phyloP scores from a whole-genome alignment of 306 rosid genomes.

The Acacia crassicarpa region DNA sequence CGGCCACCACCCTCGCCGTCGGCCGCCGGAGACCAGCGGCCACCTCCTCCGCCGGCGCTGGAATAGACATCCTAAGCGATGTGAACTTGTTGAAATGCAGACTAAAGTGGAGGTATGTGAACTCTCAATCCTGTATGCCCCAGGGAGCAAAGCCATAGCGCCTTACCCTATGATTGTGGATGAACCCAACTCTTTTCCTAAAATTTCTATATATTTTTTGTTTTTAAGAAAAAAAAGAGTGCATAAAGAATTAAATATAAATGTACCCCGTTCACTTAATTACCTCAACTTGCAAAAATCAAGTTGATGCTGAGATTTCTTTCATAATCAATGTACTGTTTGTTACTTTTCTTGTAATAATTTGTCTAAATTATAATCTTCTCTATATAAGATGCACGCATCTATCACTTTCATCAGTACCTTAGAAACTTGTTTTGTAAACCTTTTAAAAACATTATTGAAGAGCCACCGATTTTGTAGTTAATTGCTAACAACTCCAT shows the following conservation, averaged over 20 bases:
- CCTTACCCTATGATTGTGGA: no score
- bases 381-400: neutral
- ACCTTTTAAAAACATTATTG: neutral
- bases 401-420: neutral
- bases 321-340: neutral
- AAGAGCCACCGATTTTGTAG: neutral
- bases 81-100: no score
- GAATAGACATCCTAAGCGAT: no score
- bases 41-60: no score
- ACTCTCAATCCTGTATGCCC: no score
- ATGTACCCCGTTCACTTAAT: neutral
- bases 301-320: neutral
- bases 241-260: neutral
- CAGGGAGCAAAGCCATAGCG: no score
- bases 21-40: no score
- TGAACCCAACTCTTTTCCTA: no score
- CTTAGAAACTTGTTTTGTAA: neutral
- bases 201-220: no score
- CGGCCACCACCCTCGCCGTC: no score
- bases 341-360: neutral
- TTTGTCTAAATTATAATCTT: neutral
- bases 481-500: conserved; percentile 16
- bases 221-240: no score
- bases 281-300: neutral
- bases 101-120: no score